Conservation (phyloP, 352 stramenopile genomes). For the Phytophthora hibernalis region DNA sequence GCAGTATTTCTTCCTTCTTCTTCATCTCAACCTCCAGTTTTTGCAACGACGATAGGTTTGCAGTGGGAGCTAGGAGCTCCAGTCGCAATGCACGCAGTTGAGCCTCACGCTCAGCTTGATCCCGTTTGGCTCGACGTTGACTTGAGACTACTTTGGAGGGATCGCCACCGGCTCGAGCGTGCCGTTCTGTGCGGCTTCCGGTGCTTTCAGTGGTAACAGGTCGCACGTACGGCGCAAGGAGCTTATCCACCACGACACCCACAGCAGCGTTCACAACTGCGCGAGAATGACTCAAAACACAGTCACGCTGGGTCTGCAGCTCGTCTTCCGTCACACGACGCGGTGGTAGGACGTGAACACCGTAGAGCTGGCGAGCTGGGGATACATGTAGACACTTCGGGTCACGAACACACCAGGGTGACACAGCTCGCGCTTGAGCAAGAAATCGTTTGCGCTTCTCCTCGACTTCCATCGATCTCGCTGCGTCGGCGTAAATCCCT, state of each 20-base stretch:
- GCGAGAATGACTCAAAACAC: slow-evolving; percentile 31
- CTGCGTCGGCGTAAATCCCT: slow-evolving; percentile 47
- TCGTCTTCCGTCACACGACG: slow-evolving; percentile 52
- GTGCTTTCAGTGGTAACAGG: slow-evolving; percentile 15
- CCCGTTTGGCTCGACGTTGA: slow-evolving; percentile 35
- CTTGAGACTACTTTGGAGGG: slow-evolving; percentile 4
- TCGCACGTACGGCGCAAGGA: slow-evolving; percentile 32
- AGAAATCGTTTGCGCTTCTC: slow-evolving; percentile 51
- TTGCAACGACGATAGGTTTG: slow-evolving; percentile 1
- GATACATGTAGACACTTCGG: slow-evolving; percentile 47
- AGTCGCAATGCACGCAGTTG: slow-evolving; percentile 47
- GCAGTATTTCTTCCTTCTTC: slow-evolving; percentile 17
- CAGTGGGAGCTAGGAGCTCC: slow-evolving; percentile 49
- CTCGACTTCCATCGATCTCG: slow-evolving; percentile 41
- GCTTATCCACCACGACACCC: slow-evolving; percentile 41
- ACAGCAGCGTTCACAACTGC: slow-evolving; percentile 47
- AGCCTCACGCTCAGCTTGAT: slow-evolving; percentile 42
- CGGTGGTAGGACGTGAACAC: slow-evolving; percentile 54
- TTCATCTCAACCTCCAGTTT: slow-evolving; percentile 8
- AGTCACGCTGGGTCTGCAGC: slow-evolving; percentile 42
- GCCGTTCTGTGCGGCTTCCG: slow-evolving; percentile 11
- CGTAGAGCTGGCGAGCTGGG: slow-evolving; percentile 56
- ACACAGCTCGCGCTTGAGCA: slow-evolving; percentile 49
- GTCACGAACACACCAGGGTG: slow-evolving; percentile 70
- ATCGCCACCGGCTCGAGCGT: slow-evolving; percentile 8